These are phyloP conservation scores for Phylloporus rhodoxanthus DNA, from an alignment of 768 basidiomycete genomes.

Conservation along the genomic window DNA sequence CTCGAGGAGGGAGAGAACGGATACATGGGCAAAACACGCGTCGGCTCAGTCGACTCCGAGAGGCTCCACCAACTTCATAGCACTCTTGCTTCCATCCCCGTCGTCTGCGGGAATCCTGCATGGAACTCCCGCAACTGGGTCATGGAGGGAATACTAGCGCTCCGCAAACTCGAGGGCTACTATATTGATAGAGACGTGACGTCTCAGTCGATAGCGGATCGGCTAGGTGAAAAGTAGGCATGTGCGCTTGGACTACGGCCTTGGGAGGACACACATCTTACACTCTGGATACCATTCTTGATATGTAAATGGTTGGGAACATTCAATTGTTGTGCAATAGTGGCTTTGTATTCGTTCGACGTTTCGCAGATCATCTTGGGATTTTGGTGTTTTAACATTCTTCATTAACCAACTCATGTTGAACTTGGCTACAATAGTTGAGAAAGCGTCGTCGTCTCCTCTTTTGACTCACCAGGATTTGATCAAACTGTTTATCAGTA, in stretches of 20 bases:
- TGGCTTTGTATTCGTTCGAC: constrained; percentile 21
- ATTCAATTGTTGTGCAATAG: constrained; percentile 11
- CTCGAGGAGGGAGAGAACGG: constrained; percentile 27
- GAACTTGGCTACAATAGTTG: not conserved
- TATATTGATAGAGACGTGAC: constrained; percentile 28
- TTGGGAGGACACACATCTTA: constrained; percentile 4
- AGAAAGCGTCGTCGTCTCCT: not conserved
- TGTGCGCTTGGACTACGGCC: constrained; percentile 1
- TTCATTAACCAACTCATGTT: constrained; percentile 1
- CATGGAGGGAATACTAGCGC: constrained; percentile 27
- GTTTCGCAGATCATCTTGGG: constrained; percentile 14
- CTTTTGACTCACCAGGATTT: constrained; percentile 14
- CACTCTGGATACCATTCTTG: constrained; percentile 19
- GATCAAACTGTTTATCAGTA: constrained; percentile 1
- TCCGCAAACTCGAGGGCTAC: constrained; percentile 26
- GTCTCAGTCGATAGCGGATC: constrained; percentile 25
- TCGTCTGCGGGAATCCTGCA: constrained; percentile 23
- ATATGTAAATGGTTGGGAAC: constrained; percentile 20
- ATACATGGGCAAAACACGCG: constrained; percentile 18
- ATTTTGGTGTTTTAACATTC: constrained; percentile 11
- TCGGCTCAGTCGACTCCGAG: constrained; percentile 28
- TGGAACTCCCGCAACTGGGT: constrained; percentile 30
- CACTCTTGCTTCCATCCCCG: constrained; percentile 23
- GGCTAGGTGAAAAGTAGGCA: constrained; percentile 23
- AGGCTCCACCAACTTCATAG: constrained; percentile 24